phyloP scores from a whole-genome alignment of 179 eudicot genomes.

The Vitellaria paradoxa region DNA sequence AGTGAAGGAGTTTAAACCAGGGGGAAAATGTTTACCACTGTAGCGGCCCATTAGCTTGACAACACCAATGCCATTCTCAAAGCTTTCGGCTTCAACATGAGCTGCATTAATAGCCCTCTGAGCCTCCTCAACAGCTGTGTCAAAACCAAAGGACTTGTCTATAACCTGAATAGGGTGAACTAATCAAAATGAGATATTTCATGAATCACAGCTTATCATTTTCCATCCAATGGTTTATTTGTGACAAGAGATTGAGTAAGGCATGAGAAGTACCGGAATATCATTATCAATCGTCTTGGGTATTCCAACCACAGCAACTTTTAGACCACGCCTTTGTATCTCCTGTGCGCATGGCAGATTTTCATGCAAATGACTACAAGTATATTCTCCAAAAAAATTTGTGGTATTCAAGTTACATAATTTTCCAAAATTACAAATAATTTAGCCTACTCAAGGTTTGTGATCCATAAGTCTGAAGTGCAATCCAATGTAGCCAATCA shows the following conservation, averaged over 20 bases:
- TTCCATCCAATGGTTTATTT: background rate
- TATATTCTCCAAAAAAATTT: background rate
- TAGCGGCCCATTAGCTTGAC: slow-evolving; percentile 75
- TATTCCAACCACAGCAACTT: slow-evolving; percentile 75
- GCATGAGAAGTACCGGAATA: slow-evolving; percentile 56
- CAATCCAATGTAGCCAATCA: background rate
- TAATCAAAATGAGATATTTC: background rate
- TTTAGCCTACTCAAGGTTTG: too few species aligned
- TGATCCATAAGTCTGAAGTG: background rate
- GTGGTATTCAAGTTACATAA: background rate
- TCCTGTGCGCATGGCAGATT: slow-evolving; percentile 37
- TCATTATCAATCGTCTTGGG: slow-evolving; percentile 37
- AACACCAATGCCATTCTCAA: slow-evolving; percentile 66
- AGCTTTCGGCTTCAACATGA: slow-evolving; percentile 76
- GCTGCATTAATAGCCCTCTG: slow-evolving; percentile 79
- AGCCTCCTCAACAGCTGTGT: slow-evolving; percentile 31
- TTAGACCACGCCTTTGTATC: slow-evolving; percentile 64
- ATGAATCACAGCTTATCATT: background rate
- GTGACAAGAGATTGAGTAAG: background rate
- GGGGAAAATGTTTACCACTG: slow-evolving; percentile 40
- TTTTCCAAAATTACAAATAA: background rate
- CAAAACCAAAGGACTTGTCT: slow-evolving; percentile 69
- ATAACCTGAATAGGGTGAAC: slow-evolving; percentile 38
- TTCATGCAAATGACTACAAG: background rate
- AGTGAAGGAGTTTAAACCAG: background rate